These are phyloP conservation scores for Acanthamoeba lenticulata DNA, from an alignment of 208 protist genomes.

Conservation along the genomic window DNA sequence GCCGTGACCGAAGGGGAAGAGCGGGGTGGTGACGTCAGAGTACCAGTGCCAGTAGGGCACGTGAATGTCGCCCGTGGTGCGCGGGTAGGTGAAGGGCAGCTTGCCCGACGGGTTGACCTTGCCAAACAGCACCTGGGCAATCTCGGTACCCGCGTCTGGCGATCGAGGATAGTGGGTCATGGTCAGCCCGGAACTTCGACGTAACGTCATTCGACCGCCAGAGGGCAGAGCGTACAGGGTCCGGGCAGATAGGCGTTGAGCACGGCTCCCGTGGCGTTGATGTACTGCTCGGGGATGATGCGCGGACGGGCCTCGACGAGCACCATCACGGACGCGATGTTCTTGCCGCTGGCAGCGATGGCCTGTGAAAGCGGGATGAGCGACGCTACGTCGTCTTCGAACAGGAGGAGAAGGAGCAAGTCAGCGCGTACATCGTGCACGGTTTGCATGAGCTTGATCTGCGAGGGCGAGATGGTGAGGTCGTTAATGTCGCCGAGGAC, in stretches of 20 bases:
- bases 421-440: not conserved
- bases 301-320: conserved; percentile 37
- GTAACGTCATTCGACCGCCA: too few species aligned
- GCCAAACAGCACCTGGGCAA: conserved; percentile 64
- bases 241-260: conserved; percentile 34
- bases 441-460: conserved; percentile 27
- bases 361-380: not conserved
- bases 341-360: not conserved
- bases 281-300: conserved; percentile 25
- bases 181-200: too few species aligned
- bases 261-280: conserved; percentile 8
- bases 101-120: conserved; percentile 67
- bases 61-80: conserved; percentile 60
- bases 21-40: conserved; percentile 54
- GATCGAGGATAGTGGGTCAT: too few species aligned
- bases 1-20: conserved; percentile 62
- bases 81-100: conserved; percentile 72
- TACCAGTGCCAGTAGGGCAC: conserved; percentile 70
- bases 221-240: conserved; percentile 41
- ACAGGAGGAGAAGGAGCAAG: not conserved
- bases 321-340: not conserved
- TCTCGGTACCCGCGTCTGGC: not conserved
- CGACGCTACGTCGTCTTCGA: too few species aligned
- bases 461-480: conserved; percentile 49
- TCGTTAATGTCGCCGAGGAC: conserved; percentile 54